phyloP scores from a whole-genome alignment of 139 green algal genomes.

The Volvox africanus region DNA sequence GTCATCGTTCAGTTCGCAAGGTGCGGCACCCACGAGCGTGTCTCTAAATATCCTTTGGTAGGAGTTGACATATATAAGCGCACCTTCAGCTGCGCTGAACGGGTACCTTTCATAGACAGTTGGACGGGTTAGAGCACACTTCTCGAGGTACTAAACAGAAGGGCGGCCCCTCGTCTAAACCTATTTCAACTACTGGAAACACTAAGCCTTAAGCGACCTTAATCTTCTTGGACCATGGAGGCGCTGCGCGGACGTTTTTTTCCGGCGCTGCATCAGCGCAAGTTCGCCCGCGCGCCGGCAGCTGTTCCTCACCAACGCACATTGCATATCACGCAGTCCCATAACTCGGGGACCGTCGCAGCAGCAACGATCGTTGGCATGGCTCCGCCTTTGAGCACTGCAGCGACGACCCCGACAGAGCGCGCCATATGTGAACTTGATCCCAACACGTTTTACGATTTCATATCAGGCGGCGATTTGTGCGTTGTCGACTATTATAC shows the following conservation, averaged over 20 bases:
- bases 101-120: too few species aligned
- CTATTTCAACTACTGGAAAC: too few species aligned
- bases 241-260: neutral
- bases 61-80: too few species aligned
- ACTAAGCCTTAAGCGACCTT: too few species aligned
- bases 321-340: neutral
- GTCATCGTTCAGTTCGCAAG: too few species aligned
- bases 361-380: neutral
- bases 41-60: too few species aligned
- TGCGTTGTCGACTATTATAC: conserved; percentile 37
- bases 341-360: neutral
- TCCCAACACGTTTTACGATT: neutral
- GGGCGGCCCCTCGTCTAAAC: too few species aligned
- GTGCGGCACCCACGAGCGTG: too few species aligned
- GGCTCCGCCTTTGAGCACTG: neutral
- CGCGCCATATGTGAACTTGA: neutral
- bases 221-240: neutral
- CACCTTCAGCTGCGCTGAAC: too few species aligned
- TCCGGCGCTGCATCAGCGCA: neutral
- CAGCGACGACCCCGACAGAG: neutral
- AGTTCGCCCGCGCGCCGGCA: neutral
- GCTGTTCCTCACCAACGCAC: neutral
- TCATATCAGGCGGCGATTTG: neutral
- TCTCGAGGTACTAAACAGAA: too few species aligned
- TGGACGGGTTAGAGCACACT: too few species aligned